phyloP scores from a whole-genome alignment of 805 yeast species.

The Lipomyces sp. region DNA sequence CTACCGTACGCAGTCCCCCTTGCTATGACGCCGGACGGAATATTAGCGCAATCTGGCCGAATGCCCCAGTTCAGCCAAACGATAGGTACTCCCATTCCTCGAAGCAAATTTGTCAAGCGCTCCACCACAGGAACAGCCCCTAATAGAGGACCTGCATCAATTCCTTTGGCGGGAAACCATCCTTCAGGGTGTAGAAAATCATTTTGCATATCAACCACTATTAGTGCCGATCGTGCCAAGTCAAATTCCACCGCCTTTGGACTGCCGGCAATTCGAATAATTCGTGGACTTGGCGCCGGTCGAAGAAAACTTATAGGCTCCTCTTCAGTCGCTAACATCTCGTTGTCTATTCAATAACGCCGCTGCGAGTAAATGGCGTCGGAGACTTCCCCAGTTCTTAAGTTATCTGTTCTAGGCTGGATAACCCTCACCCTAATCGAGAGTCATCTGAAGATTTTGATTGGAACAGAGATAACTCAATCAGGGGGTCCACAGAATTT shows the following conservation, averaged over 20 bases:
- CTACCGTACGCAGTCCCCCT: constrained; percentile 25
- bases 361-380: too few relatives aligned
- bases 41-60: constrained; percentile 28
- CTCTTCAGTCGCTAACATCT: constrained; percentile 7
- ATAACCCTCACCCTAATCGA: too few relatives aligned
- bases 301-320: constrained; percentile 27
- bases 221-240: constrained; percentile 26
- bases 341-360: not conserved
- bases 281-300: constrained; percentile 22
- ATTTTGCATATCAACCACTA: constrained; percentile 37
- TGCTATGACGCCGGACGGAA: constrained; percentile 23
- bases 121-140: constrained; percentile 25
- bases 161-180: constrained; percentile 31
- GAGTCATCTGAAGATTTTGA: too few relatives aligned
- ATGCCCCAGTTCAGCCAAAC: constrained; percentile 37
- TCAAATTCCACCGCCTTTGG: constrained; percentile 28
- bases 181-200: constrained; percentile 35
- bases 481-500: too few relatives aligned
- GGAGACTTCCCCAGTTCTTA: too few relatives aligned
- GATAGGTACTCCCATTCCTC: constrained; percentile 22
- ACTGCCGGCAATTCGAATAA: constrained; percentile 17
- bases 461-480: too few relatives aligned
- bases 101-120: constrained; percentile 18
- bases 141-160: constrained; percentile 19
- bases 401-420: too few relatives aligned